phyloP scores from a whole-genome alignment of 768 basidiomycete species.

The Lactarius sp. region DNA sequence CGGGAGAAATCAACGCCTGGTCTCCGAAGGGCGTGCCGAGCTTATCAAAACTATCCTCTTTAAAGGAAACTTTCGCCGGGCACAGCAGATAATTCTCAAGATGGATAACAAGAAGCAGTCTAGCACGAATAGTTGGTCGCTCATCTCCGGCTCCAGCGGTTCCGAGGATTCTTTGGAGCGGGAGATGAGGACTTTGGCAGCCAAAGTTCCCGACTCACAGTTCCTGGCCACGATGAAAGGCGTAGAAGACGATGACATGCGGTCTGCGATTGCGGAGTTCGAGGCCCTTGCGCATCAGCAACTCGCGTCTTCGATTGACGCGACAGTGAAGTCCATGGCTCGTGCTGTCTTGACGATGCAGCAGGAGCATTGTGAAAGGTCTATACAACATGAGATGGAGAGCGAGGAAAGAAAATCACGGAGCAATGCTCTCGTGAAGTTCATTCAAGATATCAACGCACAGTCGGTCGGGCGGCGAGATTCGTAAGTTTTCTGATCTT shows the following conservation, averaged over 20 bases:
- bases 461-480: background rate
- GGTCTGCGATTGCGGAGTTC: background rate
- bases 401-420: background rate
- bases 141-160: background rate
- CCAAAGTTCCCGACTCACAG: background rate
- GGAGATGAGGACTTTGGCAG: constrained; percentile 7
- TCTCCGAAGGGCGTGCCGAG: background rate
- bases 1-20: background rate
- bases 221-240: constrained; percentile 12
- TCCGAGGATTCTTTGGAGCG: background rate
- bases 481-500: background rate
- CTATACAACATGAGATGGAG: background rate
- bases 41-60: background rate
- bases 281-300: background rate
- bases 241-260: constrained; percentile 2
- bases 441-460: constrained; percentile 9
- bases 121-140: background rate
- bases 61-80: background rate
- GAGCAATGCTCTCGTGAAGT: background rate
- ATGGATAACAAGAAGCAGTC: background rate
- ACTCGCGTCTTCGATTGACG: constrained; percentile 1
- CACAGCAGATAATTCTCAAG: background rate
- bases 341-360: constrained; percentile 8
- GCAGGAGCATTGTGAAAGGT: background rate
- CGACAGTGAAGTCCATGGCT: background rate